phyloP scores from a whole-genome alignment of 148 eudicot genomes.

The Polygonum aviculare region DNA sequence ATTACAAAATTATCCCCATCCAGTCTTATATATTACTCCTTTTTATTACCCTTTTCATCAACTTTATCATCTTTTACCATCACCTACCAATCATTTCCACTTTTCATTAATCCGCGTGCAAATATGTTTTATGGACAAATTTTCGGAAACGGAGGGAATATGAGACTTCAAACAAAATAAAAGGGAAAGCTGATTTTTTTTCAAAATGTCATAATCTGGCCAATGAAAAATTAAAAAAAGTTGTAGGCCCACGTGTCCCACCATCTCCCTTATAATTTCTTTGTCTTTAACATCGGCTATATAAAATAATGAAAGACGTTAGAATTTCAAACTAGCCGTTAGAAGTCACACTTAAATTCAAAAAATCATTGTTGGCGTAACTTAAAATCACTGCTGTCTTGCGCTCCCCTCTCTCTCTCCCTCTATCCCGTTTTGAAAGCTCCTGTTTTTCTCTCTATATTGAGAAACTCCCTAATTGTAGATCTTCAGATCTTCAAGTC shows the following conservation, averaged over 20 bases:
- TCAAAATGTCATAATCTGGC: background rate
- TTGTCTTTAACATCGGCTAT: background rate
- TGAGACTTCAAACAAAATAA: too few relatives aligned
- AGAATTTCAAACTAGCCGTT: slow-evolving; percentile 8
- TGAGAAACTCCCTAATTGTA: background rate
- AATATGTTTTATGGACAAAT: too few relatives aligned
- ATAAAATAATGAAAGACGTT: slow-evolving; percentile 1
- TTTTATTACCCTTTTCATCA: too few relatives aligned
- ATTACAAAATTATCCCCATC: too few relatives aligned
- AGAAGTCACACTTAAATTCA: slow-evolving; percentile 6
- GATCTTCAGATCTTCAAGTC: background rate
- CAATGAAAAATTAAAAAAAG: background rate
- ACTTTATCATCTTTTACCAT: too few relatives aligned
- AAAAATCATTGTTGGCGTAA: slow-evolving; percentile 3
- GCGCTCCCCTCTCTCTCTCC: background rate
- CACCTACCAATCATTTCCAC: too few relatives aligned
- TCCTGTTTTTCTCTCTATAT: background rate
- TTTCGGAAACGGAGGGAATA: too few relatives aligned
- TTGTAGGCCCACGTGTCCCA: slow-evolving; percentile 7
- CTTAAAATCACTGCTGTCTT: background rate
- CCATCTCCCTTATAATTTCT: background rate
- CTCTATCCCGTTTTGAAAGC: background rate
- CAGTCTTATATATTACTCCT: too few relatives aligned
- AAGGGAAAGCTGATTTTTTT: background rate
- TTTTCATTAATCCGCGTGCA: too few relatives aligned